A percentile compares a stretch with the other conserved stretches of the same genome.
Evolutionary conservation across 441 rosid species (phyloP).

Genomic region (Metrosideros polymorpha): DNA sequence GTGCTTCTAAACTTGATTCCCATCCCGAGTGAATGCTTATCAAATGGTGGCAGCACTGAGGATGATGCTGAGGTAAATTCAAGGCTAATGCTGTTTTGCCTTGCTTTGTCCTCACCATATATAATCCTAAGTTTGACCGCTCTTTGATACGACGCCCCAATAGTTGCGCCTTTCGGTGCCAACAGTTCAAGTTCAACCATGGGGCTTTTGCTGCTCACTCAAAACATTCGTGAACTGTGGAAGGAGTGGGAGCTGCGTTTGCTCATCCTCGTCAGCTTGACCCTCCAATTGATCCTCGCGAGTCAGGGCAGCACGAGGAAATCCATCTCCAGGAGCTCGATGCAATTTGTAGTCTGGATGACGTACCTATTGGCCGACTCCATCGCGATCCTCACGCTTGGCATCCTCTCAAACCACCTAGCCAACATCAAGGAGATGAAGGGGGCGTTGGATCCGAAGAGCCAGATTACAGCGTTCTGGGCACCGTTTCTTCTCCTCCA

Average conservation of each 20-base stretch:
- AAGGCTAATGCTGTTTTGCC: neutral
- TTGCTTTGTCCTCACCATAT: neutral
- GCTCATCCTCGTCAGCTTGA: neutral
- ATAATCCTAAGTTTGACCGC: neutral
- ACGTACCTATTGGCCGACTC: neutral
- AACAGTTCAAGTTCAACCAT: neutral
- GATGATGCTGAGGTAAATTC: neutral
- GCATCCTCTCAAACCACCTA: neutral
- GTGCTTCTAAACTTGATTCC: neutral
- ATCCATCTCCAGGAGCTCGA: rapidly evolving
- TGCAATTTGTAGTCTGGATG: neutral
- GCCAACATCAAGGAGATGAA: neutral
- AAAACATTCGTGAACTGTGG: neutral
- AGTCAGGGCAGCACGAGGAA: neutral
- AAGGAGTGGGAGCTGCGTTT: neutral
- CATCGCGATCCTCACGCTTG: neutral
- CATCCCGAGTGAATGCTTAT: neutral
- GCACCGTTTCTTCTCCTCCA: neutral
- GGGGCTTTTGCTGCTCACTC: neutral
- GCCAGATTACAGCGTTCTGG: neutral
- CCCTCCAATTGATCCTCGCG: neutral
- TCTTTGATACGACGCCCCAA: rapidly evolving
- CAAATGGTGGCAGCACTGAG: neutral
- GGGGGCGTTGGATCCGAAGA: neutral
- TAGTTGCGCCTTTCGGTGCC: neutral